Percentiles rank a stretch among this genome's conserved stretches.
These are phyloP conservation scores for Aspergillus alliaceus DNA, from an alignment of 2,329 filamentous ascomycete species.

Conservation along the genomic window DNA sequence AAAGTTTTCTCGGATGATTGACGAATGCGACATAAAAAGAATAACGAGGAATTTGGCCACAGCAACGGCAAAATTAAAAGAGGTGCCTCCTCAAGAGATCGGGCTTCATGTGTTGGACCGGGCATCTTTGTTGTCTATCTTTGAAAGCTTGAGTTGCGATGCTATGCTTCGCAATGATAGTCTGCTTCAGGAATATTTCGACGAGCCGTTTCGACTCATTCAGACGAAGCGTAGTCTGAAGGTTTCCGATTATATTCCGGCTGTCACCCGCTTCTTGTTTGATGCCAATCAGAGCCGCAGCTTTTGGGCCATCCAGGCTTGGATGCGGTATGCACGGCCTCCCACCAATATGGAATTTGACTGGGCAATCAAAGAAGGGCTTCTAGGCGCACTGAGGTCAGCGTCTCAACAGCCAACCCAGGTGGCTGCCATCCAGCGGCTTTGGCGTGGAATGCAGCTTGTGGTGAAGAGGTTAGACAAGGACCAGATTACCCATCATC, in stretches of 20 bases:
- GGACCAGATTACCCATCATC: constrained; percentile 71
- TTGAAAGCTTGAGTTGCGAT: constrained; percentile 84
- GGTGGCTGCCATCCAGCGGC: constrained; percentile 60
- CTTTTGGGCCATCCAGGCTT: constrained; percentile 68
- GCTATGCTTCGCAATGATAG: constrained; percentile 65
- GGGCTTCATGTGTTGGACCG: constrained; percentile 53
- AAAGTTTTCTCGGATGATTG: constrained; percentile 57
- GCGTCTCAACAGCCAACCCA: constrained; percentile 58
- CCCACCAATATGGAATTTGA: constrained; percentile 77
- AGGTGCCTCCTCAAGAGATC: constrained; percentile 51
- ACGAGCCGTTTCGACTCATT: constrained; percentile 77
- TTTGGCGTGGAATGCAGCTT: constrained; percentile 76
- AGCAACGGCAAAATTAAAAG: constrained; percentile 56
- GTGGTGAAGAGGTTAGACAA: constrained; percentile 74
- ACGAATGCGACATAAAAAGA: constrained; percentile 61
- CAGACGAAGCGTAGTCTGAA: constrained; percentile 78
- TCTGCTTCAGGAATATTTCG: constrained; percentile 63
- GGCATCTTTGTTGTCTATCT: constrained; percentile 74
- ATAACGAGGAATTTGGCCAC: constrained; percentile 61
- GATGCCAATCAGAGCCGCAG: constrained; percentile 64
- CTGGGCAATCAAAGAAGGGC: constrained; percentile 75
- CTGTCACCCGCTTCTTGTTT: constrained; percentile 83
- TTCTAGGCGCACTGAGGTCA: constrained; percentile 65
- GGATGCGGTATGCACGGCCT: constrained; percentile 63
- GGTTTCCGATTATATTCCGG: constrained; percentile 72